Evolutionary conservation across 352 stramenopile species (phyloP), one percentile per base, ranked within the genome.

Genomic region (Phytopythium helicoides): DNA sequence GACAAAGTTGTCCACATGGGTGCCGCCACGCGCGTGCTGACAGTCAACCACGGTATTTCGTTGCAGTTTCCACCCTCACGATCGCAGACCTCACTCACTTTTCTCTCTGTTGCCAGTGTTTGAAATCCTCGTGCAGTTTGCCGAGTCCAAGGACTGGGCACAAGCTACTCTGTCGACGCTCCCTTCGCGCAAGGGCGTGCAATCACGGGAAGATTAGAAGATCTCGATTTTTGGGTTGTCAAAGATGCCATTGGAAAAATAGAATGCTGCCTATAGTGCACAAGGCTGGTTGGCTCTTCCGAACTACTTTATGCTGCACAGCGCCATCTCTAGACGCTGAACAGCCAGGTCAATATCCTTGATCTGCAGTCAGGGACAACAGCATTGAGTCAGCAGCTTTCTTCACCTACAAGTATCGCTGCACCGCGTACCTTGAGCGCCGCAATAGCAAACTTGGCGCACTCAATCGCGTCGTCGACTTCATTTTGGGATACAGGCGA

Each of bases 21-120:
- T 31, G 66, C 72, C 22, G 50, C 70, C 15, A 94, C 86, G 10
- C 81, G 86, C 26, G 86, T 95, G 25, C 47, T 95, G 46, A 95
- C 86, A n/a, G 86, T 95, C 31, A 95, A 95, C 54, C 85, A 95
- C 64, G 86, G 86, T 95, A 39, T 35, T 65, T 64, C n/a, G 25
- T 10, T 25, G 2, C 12, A 15, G 1, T 25, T 39, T 45, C 8
- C 19, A 15, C 5, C 14, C 44, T 3, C 11, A 33, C 9, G 38
- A 3, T 53, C 14, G 26, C 18, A 22, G 15, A 47, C 15, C 37
- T 16, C n/a, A 14, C n/a, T n/a, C 31, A 42, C 6, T 26, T 5
- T 45, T 26, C 16, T 26, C 21, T n/a, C 40, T 52, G 41, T 58
- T 23, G 47, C 18, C 47, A 93, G 83, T 93, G 54, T 91, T 91